A percentile compares a stretch with the other conserved stretches of the same genome.
Evolutionary conservation across 768 basidiomycete genomes (phyloP).

Genomic region (Russula vinacea): DNA sequence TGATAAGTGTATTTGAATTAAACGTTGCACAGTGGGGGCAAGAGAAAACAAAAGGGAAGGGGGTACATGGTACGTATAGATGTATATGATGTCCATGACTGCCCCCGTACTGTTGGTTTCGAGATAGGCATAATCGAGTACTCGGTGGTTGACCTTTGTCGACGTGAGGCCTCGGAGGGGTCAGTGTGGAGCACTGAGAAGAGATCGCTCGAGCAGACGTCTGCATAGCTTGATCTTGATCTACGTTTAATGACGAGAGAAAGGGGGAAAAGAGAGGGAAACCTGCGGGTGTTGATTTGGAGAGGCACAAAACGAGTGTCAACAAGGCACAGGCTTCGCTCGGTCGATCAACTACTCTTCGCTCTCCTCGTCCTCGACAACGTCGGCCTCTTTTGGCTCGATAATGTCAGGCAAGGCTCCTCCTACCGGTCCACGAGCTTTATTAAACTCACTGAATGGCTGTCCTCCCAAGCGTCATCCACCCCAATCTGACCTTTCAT

Average conservation of each 20-base stretch:
- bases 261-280: not conserved
- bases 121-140: not conserved
- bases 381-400: conserved; percentile 29
- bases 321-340: conserved; percentile 15
- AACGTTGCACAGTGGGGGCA: not conserved
- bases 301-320: conserved; percentile 25
- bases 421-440: conserved; percentile 69
- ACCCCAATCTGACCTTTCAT: conserved; percentile 24
- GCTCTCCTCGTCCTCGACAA: conserved; percentile 26
- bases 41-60: not conserved
- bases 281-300: not conserved
- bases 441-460: conserved; percentile 48
- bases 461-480: conserved; percentile 31
- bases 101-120: not conserved
- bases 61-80: not conserved
- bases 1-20: not conserved
- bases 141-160: not conserved
- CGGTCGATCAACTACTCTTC: not conserved
- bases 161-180: not conserved
- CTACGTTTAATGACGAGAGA: not conserved
- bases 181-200: not conserved
- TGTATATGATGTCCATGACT: not conserved
- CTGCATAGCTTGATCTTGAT: not conserved
- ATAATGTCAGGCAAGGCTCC: conserved; percentile 76
- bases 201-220: not conserved